These are phyloP conservation scores for Fomitopsis schrenkii DNA, from an alignment of 1,284 basidiomycete genomes.

Conservation along the genomic window DNA sequence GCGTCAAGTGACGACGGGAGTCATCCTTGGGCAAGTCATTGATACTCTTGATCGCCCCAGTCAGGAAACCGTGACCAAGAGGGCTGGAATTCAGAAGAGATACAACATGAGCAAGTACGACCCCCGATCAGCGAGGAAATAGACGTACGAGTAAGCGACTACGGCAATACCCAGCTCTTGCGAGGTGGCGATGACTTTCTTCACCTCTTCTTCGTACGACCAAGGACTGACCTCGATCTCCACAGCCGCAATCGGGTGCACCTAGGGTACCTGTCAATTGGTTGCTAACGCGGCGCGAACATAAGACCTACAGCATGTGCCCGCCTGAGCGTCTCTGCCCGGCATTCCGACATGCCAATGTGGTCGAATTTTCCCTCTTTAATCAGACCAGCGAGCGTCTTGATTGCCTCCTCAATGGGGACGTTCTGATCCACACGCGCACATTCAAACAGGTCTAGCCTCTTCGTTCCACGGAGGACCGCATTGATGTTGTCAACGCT, in stretches of 20 bases:
- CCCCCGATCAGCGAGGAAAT: background rate
- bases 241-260: constrained; percentile 41
- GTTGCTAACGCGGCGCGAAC: background rate
- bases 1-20: constrained; percentile 29
- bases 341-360: constrained; percentile 46
- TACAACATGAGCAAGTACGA: background rate
- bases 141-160: constrained; percentile 44
- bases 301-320: constrained; percentile 7
- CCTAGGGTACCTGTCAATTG: constrained; percentile 19
- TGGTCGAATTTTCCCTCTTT: constrained; percentile 41
- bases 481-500: constrained; percentile 36
- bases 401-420: constrained; percentile 29
- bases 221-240: constrained; percentile 55
- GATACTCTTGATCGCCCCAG: constrained; percentile 40
- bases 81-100: constrained; percentile 29
- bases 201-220: constrained; percentile 42
- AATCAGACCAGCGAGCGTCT: constrained; percentile 25
- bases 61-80: constrained; percentile 53
- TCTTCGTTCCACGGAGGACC: constrained; percentile 39
- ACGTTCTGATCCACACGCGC: constrained; percentile 30
- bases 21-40: constrained; percentile 43
- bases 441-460: constrained; percentile 41
- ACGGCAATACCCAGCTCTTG: constrained; percentile 48
- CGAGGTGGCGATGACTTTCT: constrained; percentile 34
- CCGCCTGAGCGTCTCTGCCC: constrained; percentile 40